Base-by-base conservation (phyloP, 176 grass and related monocot species). In the Zea luxurians region DNA sequence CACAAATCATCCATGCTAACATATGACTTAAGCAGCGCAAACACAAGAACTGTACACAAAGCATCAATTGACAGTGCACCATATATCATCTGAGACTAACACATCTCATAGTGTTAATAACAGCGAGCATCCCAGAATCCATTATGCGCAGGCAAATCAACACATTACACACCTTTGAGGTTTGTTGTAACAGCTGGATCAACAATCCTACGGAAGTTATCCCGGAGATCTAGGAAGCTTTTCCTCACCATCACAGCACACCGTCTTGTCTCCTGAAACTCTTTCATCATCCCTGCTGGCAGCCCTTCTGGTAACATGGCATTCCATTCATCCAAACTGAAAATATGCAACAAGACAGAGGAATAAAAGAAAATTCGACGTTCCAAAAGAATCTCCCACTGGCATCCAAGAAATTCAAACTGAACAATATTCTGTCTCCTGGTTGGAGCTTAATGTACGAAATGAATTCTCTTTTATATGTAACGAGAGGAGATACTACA, bases 261-360 rank as follows among this genome's bases (percentile, higher is more conserved):
- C 27, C 95, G 80, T 66, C 95, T 90, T 9, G 95, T 94, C 70
- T 90, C 95, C 63, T 92, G 89, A 83, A 98, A 98, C 70, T 98
- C 95, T 69, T 94, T 98, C 54, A 79, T 83, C 91, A 98, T 87
- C n/a, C 89, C 95, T 12, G 68, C 55, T 57, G 95, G 95, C 80
- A 98, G 83, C 44, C 95, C 95, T 64, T 98, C 95, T 12, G 95
- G 91, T 86, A 98, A 65, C 54, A 88, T 76, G 34, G 87, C 89
- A 2, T 98, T 92, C 95, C 91, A 98, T 84, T 98, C 89, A 86
- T 94, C 95, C 87, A 92, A 92, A 70, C 95, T 98, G 75, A 81
- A 82, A 79, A 70, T 18, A 66, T 38, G 11, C n/a, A 47, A 74
- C 8, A 54, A 43, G 36, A 12, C 67, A 77, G 13, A 75, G 48